phyloP scores from a whole-genome alignment of 805 yeast genomes.

The Schizosaccharomyces cryophilus region DNA sequence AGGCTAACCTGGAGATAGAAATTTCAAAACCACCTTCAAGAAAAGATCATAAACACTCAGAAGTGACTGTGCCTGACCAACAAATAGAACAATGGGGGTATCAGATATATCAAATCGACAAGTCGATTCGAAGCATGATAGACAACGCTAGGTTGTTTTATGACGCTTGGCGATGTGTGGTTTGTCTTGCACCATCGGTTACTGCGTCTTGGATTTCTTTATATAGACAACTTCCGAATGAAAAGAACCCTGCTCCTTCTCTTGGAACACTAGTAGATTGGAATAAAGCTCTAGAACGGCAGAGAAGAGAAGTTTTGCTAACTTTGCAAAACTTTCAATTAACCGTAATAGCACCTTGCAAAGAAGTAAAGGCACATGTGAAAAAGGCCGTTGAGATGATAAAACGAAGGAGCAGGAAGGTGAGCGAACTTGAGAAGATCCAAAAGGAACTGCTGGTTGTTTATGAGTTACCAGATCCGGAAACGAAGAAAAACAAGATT shows the following conservation, averaged over 20 bases:
- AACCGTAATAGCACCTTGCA: not conserved
- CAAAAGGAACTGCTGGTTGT: not conserved
- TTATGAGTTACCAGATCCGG: not conserved
- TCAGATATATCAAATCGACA: not conserved
- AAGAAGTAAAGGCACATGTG: not conserved
- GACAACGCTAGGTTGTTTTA: not conserved
- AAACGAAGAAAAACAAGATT: not conserved
- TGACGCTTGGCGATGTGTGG: not conserved
- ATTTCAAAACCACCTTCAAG: not conserved
- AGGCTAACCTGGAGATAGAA: not conserved
- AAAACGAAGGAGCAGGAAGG: not conserved
- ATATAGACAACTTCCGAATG: not conserved
- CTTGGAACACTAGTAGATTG: not conserved
- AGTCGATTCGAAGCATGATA: not conserved
- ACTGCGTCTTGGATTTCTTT: not conserved
- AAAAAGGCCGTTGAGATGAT: not conserved
- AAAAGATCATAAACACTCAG: not conserved
- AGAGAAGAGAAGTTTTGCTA: not conserved
- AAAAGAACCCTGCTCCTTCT: not conserved
- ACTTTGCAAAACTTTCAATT: not conserved
- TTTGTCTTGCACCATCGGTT: not conserved
- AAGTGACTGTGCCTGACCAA: not conserved
- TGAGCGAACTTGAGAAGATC: not conserved
- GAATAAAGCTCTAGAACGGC: not conserved
- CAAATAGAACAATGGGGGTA: not conserved